Percentiles rank a stretch among this genome's conserved stretches.
These are phyloP conservation scores for Penicillium desertorum DNA, from an alignment of 495 filamentous ascomycete genomes.

Conservation along the genomic window DNA sequence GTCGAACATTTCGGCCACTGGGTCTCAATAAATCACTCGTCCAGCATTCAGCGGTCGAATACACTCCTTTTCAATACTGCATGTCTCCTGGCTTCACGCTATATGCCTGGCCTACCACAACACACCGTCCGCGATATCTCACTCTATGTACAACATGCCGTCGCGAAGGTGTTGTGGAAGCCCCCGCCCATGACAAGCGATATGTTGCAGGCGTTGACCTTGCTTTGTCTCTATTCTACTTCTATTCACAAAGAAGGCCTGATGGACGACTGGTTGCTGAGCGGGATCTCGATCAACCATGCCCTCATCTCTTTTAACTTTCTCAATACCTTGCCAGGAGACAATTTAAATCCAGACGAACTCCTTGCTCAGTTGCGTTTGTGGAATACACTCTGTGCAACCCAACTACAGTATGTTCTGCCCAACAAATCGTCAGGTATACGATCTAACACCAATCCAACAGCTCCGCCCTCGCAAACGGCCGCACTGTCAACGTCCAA, in stretches of 20 bases:
- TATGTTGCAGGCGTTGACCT: slow-evolving; percentile 37
- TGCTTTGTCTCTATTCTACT: slow-evolving; percentile 41
- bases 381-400: slow-evolving; percentile 43
- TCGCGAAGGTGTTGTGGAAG: slow-evolving; percentile 37
- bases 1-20: slow-evolving; percentile 40
- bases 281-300: slow-evolving; percentile 45
- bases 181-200: slow-evolving; percentile 37
- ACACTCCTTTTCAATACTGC: slow-evolving; percentile 43
- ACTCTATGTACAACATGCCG: slow-evolving; percentile 38
- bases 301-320: slow-evolving; percentile 38
- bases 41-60: slow-evolving; percentile 32
- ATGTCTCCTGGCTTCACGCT: slow-evolving; percentile 42
- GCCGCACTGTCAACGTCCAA: slow-evolving; percentile 37
- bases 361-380: slow-evolving; percentile 37
- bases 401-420: slow-evolving; percentile 39
- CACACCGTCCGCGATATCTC: slow-evolving; percentile 36
- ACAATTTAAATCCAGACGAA: slow-evolving; percentile 32
- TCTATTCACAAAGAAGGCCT: slow-evolving; percentile 38
- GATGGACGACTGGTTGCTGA: slow-evolving; percentile 46
- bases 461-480: slow-evolving; percentile 42
- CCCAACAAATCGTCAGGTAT: not conserved
- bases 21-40: slow-evolving; percentile 37
- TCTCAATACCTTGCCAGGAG: slow-evolving; percentile 27
- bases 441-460: slow-evolving; percentile 1
- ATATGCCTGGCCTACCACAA: slow-evolving; percentile 36